These are phyloP conservation scores for Lasiodiplodia citricola DNA, from an alignment of 2,329 filamentous ascomycete genomes.

Conservation along the genomic window DNA sequence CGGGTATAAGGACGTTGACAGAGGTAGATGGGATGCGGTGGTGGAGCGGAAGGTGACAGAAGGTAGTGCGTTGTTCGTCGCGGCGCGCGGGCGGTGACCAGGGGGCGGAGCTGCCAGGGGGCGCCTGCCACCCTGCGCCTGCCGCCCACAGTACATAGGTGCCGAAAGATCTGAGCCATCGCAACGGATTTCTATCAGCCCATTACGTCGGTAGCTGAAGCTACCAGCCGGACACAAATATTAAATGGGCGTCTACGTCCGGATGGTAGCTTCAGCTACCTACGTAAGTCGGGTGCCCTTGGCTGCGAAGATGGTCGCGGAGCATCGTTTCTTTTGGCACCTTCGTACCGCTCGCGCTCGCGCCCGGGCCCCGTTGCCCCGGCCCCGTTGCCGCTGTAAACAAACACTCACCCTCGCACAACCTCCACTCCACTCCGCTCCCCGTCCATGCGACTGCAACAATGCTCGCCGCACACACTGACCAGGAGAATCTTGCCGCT, in stretches of 20 bases:
- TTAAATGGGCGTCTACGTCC: no score
- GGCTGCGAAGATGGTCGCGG: no score
- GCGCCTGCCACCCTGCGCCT: conserved; percentile 5
- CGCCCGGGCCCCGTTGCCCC: not conserved
- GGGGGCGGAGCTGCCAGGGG: conserved; percentile 16
- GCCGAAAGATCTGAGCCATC: no score
- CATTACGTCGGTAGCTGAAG: no score
- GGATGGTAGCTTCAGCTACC: no score
- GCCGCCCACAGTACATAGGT: not conserved
- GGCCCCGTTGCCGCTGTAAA: not conserved
- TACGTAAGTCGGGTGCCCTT: no score
- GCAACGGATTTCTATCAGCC: no score
- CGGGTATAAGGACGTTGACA: not conserved
- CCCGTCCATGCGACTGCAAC: conserved; percentile 36
- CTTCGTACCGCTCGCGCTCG: not conserved
- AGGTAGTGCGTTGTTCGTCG: conserved; percentile 22
- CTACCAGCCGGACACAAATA: no score
- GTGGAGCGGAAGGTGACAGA: conserved; percentile 22
- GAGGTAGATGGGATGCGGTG: conserved; percentile 20
- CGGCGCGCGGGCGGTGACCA: conserved; percentile 18
- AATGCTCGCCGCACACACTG: conserved; percentile 76
- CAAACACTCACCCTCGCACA: not conserved
- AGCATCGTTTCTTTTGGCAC: no score
- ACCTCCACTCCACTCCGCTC: conserved; percentile 32
- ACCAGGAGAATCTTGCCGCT: conserved; percentile 88